Percentiles rank a stretch among this genome's conserved stretches.
Evolutionary conservation across 2,329 filamentous ascomycete genomes (phyloP).

Genomic region (Alternaria dauci): DNA sequence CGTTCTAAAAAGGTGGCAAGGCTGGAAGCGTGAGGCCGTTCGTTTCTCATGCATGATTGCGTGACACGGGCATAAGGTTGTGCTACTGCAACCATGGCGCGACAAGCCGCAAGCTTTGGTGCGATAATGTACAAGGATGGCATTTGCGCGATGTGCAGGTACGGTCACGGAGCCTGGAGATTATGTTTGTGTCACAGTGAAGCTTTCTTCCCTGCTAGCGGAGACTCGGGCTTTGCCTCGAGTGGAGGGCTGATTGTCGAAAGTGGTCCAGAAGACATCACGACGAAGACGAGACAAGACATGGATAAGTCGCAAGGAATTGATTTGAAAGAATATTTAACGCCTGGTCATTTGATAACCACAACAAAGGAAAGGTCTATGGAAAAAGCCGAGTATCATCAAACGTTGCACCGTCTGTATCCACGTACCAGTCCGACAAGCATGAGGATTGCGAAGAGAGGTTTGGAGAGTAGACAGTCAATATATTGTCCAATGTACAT

Average conservation of each 20-base stretch:
- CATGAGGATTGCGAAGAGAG: not conserved
- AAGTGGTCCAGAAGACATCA: not conserved
- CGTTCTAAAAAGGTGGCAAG: not conserved
- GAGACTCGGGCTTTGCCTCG: not conserved
- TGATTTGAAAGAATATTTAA: not conserved
- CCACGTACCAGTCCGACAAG: not conserved
- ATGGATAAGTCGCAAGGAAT: not conserved
- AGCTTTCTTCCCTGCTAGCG: not conserved
- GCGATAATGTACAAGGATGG: not conserved
- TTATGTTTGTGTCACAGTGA: not conserved
- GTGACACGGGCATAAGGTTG: not conserved
- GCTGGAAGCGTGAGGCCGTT: not conserved
- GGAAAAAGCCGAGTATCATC: conserved; percentile 10
- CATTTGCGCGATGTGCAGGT: not conserved
- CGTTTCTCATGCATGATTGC: not conserved
- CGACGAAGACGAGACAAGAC: not conserved
- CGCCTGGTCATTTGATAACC: conserved; percentile 5
- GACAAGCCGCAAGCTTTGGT: not conserved
- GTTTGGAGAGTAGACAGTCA: conserved; percentile 24
- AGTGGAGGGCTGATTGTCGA: not conserved
- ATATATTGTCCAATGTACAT: conserved; percentile 36
- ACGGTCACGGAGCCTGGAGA: not conserved
- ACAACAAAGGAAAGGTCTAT: conserved; percentile 22
- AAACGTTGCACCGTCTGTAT: not conserved
- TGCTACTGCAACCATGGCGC: not conserved